Evolutionary conservation across 257 asterid genomes (phyloP).

Genomic region (Thymus quinquecostatus): DNA sequence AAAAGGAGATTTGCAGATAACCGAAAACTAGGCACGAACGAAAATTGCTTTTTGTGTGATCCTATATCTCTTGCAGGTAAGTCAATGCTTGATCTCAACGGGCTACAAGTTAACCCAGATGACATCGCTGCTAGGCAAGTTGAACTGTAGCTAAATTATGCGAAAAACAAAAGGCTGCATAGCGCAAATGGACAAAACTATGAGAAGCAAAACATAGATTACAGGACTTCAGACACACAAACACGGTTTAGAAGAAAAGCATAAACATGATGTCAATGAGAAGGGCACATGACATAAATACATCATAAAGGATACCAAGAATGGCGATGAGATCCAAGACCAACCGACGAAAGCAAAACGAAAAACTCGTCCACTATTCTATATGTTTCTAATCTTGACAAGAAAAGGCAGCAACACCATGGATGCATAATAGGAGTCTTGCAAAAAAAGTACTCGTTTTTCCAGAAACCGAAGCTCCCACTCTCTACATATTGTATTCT

Average conservation of each 20-base stretch:
- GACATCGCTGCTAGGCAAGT: conserved; percentile 44
- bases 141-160: conserved; percentile 26
- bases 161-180: conserved; percentile 37
- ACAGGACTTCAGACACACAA: background rate
- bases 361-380: background rate
- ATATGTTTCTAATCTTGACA: conserved; percentile 11
- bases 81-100: conserved; percentile 54
- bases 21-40: conserved; percentile 35
- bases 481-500: background rate
- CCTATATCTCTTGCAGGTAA: conserved; percentile 50
- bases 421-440: background rate
- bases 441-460: background rate
- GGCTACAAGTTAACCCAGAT: conserved; percentile 70
- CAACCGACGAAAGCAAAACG: background rate
- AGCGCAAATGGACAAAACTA: background rate
- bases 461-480: background rate
- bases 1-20: conserved; percentile 40
- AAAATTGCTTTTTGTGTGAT: conserved; percentile 42
- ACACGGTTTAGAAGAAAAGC: conserved; percentile 1
- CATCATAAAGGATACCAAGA: background rate
- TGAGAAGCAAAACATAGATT: conserved; percentile 7
- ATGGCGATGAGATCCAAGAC: conserved; percentile 10
- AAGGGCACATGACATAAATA: background rate
- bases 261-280: background rate
- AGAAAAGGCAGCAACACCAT: background rate